Evolutionary conservation across 2,329 filamentous ascomycete genomes (phyloP).

Genomic region (Colletotrichum brevisporum): DNA sequence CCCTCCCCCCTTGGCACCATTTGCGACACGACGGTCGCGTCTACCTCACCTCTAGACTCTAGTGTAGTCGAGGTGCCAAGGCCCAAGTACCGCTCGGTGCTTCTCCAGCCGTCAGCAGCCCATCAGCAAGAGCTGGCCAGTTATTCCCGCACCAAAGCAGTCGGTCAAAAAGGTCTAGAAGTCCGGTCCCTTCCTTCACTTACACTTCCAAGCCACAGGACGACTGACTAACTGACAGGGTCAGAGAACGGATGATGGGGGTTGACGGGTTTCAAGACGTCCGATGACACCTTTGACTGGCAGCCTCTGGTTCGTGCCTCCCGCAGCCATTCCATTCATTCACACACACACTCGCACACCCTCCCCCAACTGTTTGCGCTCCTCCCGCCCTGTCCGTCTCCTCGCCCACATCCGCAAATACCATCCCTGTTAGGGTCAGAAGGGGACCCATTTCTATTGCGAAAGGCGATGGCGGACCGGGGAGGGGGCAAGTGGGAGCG

Average conservation of each 20-base stretch:
- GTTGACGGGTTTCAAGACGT: slow-evolving; percentile 13
- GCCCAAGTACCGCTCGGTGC: too few relatives aligned
- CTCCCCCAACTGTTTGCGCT: background rate
- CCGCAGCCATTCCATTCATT: slow-evolving; percentile 3
- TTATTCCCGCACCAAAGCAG: slow-evolving; percentile 7
- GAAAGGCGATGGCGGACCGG: slow-evolving; percentile 21
- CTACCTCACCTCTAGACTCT: background rate
- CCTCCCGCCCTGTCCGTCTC: background rate
- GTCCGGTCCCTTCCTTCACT: background rate
- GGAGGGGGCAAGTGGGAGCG: background rate
- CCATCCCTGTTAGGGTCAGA: slow-evolving; percentile 4
- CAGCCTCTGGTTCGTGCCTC: slow-evolving; percentile 8
- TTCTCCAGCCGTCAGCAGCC: too few relatives aligned
- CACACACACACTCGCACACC: background rate
- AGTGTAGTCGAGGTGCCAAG: too few relatives aligned
- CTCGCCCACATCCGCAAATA: slow-evolving; percentile 1
- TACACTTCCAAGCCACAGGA: slow-evolving; percentile 1
- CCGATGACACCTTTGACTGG: slow-evolving; percentile 19
- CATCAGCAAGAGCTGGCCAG: background rate
- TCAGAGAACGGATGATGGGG: slow-evolving; percentile 19
- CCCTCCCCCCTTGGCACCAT: background rate
- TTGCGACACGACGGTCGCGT: background rate
- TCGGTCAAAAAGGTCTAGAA: slow-evolving; percentile 1
- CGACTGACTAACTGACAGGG: background rate
- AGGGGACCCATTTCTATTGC: slow-evolving; percentile 21